Conservation (phyloP, 768 basidiomycete species). For the Amanita phalloides region DNA sequence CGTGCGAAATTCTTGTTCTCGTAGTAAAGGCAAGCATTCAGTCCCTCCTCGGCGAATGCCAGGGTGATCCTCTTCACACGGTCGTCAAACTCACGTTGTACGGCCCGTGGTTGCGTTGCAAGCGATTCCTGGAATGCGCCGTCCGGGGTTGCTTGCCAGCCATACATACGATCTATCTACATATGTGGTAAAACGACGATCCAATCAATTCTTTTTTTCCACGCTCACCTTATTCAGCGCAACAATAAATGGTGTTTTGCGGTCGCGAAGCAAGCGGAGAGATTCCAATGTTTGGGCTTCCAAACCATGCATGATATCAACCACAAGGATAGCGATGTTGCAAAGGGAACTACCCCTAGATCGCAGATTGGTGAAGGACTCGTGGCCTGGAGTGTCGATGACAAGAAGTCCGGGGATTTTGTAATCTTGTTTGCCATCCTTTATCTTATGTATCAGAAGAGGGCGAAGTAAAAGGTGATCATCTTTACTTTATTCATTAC, state of each 20-base stretch:
- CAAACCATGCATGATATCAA: constrained; percentile 98
- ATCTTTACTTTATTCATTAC: constrained; percentile 76
- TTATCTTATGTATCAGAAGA: constrained; percentile 5
- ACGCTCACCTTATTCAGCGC: constrained; percentile 83
- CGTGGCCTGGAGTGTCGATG: constrained; percentile 99
- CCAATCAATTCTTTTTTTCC: neutral
- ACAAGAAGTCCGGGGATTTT: constrained; percentile 93
- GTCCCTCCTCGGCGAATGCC: constrained; percentile 95
- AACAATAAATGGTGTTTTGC: constrained; percentile 97
- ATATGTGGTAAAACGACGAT: constrained; percentile 2
- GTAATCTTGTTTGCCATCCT: constrained; percentile 82
- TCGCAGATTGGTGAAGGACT: constrained; percentile 96
- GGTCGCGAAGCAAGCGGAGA: constrained; percentile 78
- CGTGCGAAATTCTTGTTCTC: constrained; percentile 93
- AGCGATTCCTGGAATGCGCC: constrained; percentile 89
- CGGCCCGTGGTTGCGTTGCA: constrained; percentile 64
- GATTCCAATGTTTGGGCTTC: constrained; percentile 99
- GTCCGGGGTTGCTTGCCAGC: constrained; percentile 87
- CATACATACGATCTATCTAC: constrained; percentile 96
- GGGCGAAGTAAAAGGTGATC: neutral
- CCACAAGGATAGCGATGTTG: constrained; percentile 97
- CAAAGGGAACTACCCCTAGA: constrained; percentile 93
- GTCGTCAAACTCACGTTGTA: constrained; percentile 89
- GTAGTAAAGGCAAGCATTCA: constrained; percentile 93
- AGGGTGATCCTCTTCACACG: constrained; percentile 76